A percentile compares a stretch with the other conserved stretches of the same genome.
Conservation (phyloP, 306 rosid genomes). For the Acacia acuminata region DNA sequence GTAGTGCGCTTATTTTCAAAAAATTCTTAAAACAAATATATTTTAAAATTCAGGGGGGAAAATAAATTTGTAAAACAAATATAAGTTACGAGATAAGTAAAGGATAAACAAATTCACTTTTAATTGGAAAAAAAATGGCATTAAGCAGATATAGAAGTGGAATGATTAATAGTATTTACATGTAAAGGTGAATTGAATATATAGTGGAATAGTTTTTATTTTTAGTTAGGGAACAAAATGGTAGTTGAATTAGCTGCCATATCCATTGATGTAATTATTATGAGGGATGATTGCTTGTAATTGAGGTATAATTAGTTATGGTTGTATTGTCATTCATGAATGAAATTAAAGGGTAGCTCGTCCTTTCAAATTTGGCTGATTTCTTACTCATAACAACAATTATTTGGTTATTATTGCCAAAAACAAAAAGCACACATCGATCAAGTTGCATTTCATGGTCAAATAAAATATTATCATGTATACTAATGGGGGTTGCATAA, state of each 20-base stretch:
- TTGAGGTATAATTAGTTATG: conserved; percentile 14
- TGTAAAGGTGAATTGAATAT: too few species aligned
- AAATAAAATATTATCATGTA: too few species aligned
- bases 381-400: conserved; percentile 8
- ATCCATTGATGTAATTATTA: conserved; percentile 19
- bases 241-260: conserved; percentile 10
- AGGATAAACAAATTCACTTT: too few species aligned
- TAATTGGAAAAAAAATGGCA: too few species aligned
- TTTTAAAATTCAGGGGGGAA: too few species aligned
- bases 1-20: neutral
- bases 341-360: conserved; percentile 25
- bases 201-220: too few species aligned
- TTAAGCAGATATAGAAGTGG: too few species aligned
- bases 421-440: too few species aligned
- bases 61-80: too few species aligned
- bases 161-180: neutral
- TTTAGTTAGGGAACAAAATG: neutral
- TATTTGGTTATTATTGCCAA: neutral
- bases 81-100: too few species aligned
- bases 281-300: conserved; percentile 14
- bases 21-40: neutral
- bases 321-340: conserved; percentile 35
- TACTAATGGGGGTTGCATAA: too few species aligned
- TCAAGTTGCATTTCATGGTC: conserved; percentile 42
- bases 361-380: conserved; percentile 29